These are phyloP conservation scores for Agastache rugosa DNA, from an alignment of 257 asterid species.

Conservation along the genomic window DNA sequence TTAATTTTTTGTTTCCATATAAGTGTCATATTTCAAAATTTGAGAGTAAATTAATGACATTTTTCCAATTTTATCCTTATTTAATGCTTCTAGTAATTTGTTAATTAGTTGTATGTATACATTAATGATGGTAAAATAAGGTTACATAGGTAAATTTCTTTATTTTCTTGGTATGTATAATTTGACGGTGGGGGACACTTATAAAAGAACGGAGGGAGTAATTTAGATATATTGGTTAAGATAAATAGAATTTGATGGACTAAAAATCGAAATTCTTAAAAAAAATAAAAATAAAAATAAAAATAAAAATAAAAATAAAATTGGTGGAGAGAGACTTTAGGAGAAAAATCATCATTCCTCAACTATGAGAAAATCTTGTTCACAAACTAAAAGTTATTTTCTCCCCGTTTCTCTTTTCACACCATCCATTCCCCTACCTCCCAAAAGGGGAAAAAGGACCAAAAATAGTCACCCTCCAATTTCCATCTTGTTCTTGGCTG, in stretches of 20 bases:
- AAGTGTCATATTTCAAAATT: no score
- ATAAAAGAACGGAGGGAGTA: no score
- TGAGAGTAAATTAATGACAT: no score
- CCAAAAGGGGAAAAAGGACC: background rate
- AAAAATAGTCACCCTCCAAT: constrained; percentile 8
- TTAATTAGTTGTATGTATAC: no score
- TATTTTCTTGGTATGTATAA: no score
- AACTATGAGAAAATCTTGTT: constrained; percentile 12
- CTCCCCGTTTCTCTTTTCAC: constrained; percentile 6
- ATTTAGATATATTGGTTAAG: no score
- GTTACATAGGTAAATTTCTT: no score
- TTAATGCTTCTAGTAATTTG: no score
- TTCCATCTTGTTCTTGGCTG: constrained; percentile 19
- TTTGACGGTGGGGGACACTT: no score
- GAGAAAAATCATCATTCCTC: constrained; percentile 13
- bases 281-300: background rate
- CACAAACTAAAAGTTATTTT: background rate
- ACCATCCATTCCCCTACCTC: constrained; percentile 9
- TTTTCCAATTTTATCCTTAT: no score
- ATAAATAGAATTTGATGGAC: background rate
- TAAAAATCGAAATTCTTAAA: background rate
- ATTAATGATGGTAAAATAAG: no score
- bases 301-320: background rate
- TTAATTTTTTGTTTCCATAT: no score
- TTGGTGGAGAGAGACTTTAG: constrained; percentile 27